These are phyloP conservation scores for Thecaphora thlaspeos DNA, from an alignment of 1,284 basidiomycete genomes.

Conservation along the genomic window DNA sequence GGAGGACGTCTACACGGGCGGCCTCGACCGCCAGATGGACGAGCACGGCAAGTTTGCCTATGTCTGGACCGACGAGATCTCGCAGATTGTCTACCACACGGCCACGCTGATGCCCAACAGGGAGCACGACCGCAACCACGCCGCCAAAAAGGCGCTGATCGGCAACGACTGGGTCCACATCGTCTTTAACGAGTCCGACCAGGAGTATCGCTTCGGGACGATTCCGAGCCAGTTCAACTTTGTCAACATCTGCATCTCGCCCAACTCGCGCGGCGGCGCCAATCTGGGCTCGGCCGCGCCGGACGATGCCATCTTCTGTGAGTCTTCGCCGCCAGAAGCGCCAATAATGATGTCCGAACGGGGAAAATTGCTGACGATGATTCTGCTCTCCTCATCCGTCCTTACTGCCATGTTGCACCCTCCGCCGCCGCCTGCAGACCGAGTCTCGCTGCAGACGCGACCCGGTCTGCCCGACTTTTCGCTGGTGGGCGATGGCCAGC, in stretches of 20 bases:
- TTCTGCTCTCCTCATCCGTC: no score
- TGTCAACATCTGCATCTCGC: constrained; percentile 85
- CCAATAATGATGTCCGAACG: no score
- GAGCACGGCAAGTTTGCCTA: constrained; percentile 67
- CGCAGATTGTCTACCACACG: constrained; percentile 91
- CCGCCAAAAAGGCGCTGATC: constrained; percentile 53
- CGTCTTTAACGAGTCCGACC: constrained; percentile 77
- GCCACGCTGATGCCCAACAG: constrained; percentile 91
- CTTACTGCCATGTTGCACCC: no score
- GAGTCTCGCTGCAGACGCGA: constrained; percentile 51
- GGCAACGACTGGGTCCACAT: constrained; percentile 64
- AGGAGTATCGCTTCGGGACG: constrained; percentile 80
- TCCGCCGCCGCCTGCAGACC: no score
- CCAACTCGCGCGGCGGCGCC: constrained; percentile 43
- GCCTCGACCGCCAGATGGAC: constrained; percentile 82
- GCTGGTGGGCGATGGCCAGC: constrained; percentile 52
- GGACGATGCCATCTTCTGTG: constrained; percentile 48
- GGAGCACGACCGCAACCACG: constrained; percentile 37
- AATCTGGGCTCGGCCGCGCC: constrained; percentile 49
- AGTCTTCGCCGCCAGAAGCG: constrained; percentile 2
- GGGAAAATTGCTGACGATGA: no score
- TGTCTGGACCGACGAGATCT: constrained; percentile 98
- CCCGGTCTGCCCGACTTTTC: constrained; percentile 52
- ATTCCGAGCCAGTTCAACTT: constrained; percentile 92
- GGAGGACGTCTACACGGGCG: constrained; percentile 86